A percentile compares a stretch with the other conserved stretches of the same genome.
Conservation (phyloP, 1,284 basidiomycete species). For the Cryptococcus sp. region DNA sequence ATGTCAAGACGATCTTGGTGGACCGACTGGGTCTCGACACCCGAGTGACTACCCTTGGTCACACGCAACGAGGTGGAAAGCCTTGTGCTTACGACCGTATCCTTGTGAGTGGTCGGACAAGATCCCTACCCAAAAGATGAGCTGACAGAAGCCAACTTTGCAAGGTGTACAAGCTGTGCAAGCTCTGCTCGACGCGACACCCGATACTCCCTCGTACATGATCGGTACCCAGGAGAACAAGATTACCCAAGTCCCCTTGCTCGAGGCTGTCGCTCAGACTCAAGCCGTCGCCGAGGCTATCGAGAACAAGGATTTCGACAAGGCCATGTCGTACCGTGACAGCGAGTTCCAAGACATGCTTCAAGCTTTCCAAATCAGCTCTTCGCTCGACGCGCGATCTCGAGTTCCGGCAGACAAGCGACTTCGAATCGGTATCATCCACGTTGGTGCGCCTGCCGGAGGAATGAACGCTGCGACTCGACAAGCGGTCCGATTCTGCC, state of each 20-base stretch:
- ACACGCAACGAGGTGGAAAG: constrained; percentile 90
- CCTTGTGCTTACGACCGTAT: constrained; percentile 92
- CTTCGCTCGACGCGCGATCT: constrained; percentile 58
- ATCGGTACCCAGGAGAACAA: constrained; percentile 95
- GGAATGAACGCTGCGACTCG: constrained; percentile 98
- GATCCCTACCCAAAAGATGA: not conserved
- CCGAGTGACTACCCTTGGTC: constrained; percentile 94
- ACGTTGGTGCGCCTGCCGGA: constrained; percentile 93
- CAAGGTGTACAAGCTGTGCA: constrained; percentile 93
- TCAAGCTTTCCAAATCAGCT: constrained; percentile 72
- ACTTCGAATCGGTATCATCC: constrained; percentile 84
- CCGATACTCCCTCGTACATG: constrained; percentile 92
- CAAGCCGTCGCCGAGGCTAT: constrained; percentile 80
- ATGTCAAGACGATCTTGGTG: constrained; percentile 82
- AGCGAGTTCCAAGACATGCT: constrained; percentile 86
- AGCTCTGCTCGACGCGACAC: constrained; percentile 79
- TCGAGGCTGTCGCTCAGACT: constrained; percentile 89
- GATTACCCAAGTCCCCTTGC: constrained; percentile 81
- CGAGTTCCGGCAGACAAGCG: constrained; percentile 63
- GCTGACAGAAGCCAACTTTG: constrained; percentile 67
- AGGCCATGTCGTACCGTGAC: constrained; percentile 82
- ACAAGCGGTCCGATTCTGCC: constrained; percentile 86
- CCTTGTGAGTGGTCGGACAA: constrained; percentile 54
- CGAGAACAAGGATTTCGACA: constrained; percentile 73
- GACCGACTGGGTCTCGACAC: constrained; percentile 88